phyloP scores from a whole-genome alignment of 108 stramenopile species.

The Cyclostephanos tholiformis region DNA sequence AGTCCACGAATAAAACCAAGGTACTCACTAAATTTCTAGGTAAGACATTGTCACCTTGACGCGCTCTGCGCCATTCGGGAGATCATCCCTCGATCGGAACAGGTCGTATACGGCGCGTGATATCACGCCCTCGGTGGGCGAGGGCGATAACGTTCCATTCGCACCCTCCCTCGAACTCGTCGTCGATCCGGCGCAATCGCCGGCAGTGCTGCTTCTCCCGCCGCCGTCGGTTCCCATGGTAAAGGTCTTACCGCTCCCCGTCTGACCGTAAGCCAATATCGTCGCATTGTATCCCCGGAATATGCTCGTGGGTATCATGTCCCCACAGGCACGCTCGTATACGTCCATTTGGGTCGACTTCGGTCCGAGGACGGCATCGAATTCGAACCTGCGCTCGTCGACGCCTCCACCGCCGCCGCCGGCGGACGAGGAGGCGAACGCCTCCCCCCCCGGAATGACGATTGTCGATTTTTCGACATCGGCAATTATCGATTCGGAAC shows the following conservation, averaged over 20 bases:
- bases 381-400: constrained; percentile 66
- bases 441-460: neutral
- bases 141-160: neutral
- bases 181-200: no score
- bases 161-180: neutral
- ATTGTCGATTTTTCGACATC: no score
- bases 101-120: constrained; percentile 62
- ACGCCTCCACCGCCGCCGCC: no score
- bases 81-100: constrained; percentile 26
- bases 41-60: constrained; percentile 64
- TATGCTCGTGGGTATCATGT: constrained; percentile 45
- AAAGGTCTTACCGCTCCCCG: constrained; percentile 90
- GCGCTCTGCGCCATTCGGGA: constrained; percentile 25
- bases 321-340: constrained; percentile 73
- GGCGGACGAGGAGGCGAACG: no score
- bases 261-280: constrained; percentile 96
- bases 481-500: constrained; percentile 27
- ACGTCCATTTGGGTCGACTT: constrained; percentile 76
- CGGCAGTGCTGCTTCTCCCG: no score
- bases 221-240: constrained; percentile 56
- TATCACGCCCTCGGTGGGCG: constrained; percentile 55
- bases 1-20: no score
- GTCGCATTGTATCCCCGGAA: constrained; percentile 97
- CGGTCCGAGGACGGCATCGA: constrained; percentile 91
- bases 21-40: constrained; percentile 60